Evolutionary conservation across 2,329 filamentous ascomycete genomes (phyloP), one percentile per base, ranked within the genome.

Genomic region (Magnaporthiopsis rhizophila): DNA sequence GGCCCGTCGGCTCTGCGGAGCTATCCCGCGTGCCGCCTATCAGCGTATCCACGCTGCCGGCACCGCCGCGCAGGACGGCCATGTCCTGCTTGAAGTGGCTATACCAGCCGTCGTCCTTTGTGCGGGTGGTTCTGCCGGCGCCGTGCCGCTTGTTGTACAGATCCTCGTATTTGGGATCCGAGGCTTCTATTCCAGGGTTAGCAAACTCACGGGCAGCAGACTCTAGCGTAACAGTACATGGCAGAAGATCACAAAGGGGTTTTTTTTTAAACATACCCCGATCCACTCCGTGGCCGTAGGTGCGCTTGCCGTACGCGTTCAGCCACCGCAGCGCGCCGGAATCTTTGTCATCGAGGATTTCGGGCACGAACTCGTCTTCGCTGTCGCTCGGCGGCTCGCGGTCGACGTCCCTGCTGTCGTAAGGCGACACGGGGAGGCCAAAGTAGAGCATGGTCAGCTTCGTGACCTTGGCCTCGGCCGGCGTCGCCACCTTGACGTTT

Each of bases 381-480:
- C 45, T 53, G 13, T 62, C 24, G 21, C 56, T 38, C n/a, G 24
- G n/a, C 24, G 58, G 60, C 12, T 30, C 68, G 12, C 64, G 63
- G 24, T 66, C 64, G 53, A 64, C 64, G 13, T 70, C 65, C 30
- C 74, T 69, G 3, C 71, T 69, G 57, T 73, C 72, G 34, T 78
- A 67, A 0, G 80, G 79, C 62, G 77, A 77, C 3, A 81, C 72
- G 0, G 79, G 78, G 7, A 81, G 68, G 0, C 80, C 80, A 65
- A 81, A 82, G 69, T 78, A 81, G 59, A 80, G 71, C 71, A 81
- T 75, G 0, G 79, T 72, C 65, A 83, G 65, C 68, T 80, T 81
- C n/a, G 58, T 60, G 6, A 57, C 36, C 56, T 53, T 45, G 34
- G 32, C 26, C 58, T 65, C 61, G 7, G n/a, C 26, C n/a, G 58